Percentiles rank a stretch among this genome's conserved stretches.
Conservation (phyloP, 208 protist genomes). For the Leptomonas pyrrhocoris region DNA sequence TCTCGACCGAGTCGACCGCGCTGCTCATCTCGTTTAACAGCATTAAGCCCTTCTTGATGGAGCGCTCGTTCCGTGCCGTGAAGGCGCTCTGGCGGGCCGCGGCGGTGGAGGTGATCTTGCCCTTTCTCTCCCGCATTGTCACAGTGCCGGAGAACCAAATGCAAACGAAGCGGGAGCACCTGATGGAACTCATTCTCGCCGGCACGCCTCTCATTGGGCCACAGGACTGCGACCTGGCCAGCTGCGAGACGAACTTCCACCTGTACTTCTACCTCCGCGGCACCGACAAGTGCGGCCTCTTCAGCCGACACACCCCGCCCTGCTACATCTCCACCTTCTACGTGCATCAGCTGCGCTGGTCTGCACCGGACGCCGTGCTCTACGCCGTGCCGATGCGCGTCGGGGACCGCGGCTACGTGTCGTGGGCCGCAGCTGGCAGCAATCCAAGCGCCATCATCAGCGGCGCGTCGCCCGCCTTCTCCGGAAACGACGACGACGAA, state of each 20-base stretch:
- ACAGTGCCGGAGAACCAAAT: conserved; percentile 50
- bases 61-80: conserved; percentile 73
- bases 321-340: conserved; percentile 80
- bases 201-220: conserved; percentile 82
- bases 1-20: conserved; percentile 64
- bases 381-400: conserved; percentile 80
- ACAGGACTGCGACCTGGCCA: conserved; percentile 54
- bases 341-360: conserved; percentile 59
- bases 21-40: conserved; percentile 78
- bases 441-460: not conserved
- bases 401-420: conserved; percentile 69
- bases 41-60: conserved; percentile 74
- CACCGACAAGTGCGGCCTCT: conserved; percentile 58
- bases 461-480: not conserved
- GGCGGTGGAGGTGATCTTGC: conserved; percentile 68
- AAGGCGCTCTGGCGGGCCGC: conserved; percentile 80
- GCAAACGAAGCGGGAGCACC: conserved; percentile 52
- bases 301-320: conserved; percentile 64
- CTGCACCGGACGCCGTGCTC: conserved; percentile 61
- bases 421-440: conserved; percentile 28
- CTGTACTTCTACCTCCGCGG: conserved; percentile 83
- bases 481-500: conserved; percentile 24
- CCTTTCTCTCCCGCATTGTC: conserved; percentile 61
- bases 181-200: conserved; percentile 55
- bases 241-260: conserved; percentile 62